Percentiles rank a stretch among this genome's conserved stretches.
These are phyloP conservation scores for Begonia loranthoides DNA, from an alignment of 306 rosid genomes.

Conservation along the genomic window DNA sequence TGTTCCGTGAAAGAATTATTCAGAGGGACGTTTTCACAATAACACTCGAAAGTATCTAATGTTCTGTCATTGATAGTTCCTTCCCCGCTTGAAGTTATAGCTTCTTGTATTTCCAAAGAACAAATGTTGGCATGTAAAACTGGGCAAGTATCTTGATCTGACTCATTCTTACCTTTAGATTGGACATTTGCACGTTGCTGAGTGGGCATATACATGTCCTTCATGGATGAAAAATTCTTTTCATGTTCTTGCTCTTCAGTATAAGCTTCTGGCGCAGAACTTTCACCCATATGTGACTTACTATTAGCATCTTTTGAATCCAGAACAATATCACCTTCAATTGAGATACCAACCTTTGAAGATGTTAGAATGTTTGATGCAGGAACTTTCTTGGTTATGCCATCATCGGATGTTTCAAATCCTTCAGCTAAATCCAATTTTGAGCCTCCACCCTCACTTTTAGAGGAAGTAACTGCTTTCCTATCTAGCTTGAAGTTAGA, in stretches of 20 bases:
- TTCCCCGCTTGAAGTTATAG: slow-evolving; percentile 16
- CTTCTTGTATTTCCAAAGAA: slow-evolving; percentile 17
- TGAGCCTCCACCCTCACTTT: slow-evolving; percentile 23
- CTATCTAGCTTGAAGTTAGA: slow-evolving; percentile 20
- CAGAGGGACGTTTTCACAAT: slow-evolving; percentile 16
- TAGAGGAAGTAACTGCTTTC: slow-evolving; percentile 24
- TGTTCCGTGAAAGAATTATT: slow-evolving; percentile 24
- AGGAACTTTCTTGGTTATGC: slow-evolving; percentile 17
- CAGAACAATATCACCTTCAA: slow-evolving; percentile 19
- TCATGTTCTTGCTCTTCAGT: slow-evolving; percentile 24
- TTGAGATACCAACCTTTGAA: slow-evolving; percentile 20
- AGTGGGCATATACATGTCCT: slow-evolving; percentile 15
- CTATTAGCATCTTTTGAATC: slow-evolving; percentile 25
- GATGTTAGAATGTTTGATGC: slow-evolving; percentile 25
- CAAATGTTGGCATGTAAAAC: slow-evolving; percentile 17
- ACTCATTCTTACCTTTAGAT: slow-evolving; percentile 15
- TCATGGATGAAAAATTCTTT: slow-evolving; percentile 18
- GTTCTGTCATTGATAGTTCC: slow-evolving; percentile 18
- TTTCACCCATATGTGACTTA: slow-evolving; percentile 5
- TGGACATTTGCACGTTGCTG: slow-evolving; percentile 14
- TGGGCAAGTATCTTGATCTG: slow-evolving; percentile 18
- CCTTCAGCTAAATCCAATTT: slow-evolving; percentile 20
- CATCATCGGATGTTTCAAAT: slow-evolving; percentile 20
- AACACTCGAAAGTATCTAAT: slow-evolving; percentile 13
- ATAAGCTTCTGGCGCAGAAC: slow-evolving; percentile 12